These are phyloP conservation scores for Talaromyces sp. DNA, from an alignment of 2,329 filamentous ascomycete genomes.

Conservation along the genomic window DNA sequence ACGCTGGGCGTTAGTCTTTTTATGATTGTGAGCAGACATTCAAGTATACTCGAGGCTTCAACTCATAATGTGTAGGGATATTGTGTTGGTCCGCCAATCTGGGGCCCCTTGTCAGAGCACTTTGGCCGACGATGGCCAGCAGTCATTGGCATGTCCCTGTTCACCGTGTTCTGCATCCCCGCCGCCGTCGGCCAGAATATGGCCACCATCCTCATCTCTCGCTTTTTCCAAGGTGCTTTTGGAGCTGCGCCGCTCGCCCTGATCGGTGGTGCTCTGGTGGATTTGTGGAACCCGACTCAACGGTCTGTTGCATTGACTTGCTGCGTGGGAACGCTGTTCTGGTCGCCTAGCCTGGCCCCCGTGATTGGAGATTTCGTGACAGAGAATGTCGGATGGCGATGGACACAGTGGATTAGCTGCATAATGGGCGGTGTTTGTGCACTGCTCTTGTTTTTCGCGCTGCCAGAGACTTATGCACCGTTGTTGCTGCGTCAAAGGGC, in stretches of 20 bases:
- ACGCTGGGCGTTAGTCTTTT: constrained; percentile 46
- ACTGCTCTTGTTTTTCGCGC: constrained; percentile 36
- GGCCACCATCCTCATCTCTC: constrained; percentile 48
- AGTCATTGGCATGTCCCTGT: neutral
- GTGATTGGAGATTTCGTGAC: constrained; percentile 48
- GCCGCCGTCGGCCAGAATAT: constrained; percentile 47
- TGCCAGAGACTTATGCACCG: constrained; percentile 33
- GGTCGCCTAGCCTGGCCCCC: constrained; percentile 39
- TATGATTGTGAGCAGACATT: constrained; percentile 25
- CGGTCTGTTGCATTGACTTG: neutral
- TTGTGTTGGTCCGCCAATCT: constrained; percentile 19
- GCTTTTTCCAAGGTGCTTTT: constrained; percentile 51
- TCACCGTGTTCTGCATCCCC: constrained; percentile 41
- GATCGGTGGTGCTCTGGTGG: constrained; percentile 17
- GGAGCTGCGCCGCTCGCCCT: constrained; percentile 29
- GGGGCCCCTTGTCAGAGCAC: constrained; percentile 16
- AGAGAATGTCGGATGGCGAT: constrained; percentile 51
- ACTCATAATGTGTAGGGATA: constrained; percentile 17
- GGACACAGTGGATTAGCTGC: constrained; percentile 53
- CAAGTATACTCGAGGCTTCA: neutral
- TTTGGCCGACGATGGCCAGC: constrained; percentile 6
- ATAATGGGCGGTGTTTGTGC: constrained; percentile 44
- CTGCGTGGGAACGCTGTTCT: neutral
- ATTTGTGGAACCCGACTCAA: constrained; percentile 11
- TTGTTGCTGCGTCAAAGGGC: neutral